Evolutionary conservation across 73 alveolate genomes (phyloP), one percentile per base, ranked within the genome.

Genomic region (Tetrahymena borealis): DNA sequence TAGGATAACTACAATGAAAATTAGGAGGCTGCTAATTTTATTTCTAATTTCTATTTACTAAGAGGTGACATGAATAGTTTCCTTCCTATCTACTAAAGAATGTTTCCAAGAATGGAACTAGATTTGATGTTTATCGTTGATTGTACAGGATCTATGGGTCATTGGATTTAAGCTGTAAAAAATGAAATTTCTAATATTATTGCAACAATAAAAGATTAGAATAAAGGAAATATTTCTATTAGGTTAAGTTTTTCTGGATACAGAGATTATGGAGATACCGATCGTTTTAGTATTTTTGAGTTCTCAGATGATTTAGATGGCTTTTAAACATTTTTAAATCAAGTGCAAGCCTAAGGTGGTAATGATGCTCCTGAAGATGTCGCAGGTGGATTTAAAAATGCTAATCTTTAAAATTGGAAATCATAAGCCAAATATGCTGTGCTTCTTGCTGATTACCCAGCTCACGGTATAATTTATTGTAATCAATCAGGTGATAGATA

Each of bases 371-470:
- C 93, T 38, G 94, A 90, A 90, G 94, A 90, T 39, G 60, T 42
- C 0, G 60, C 78, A n/a, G 94, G 94, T 7, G 94, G 94, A 4
- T 39, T 90, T 38, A 33, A 90, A 33, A 31, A 35, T 38, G 94
- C 94, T n/a, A 38, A 33, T 38, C 36, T 33, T 11, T 39, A 39
- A 36, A 11, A 39, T 6, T 90, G 94, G 94, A 90, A 39, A 9
- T 35, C 94, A 32, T 79, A 42, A 39, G 78, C 94, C 4, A 90
- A 39, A 38, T 42, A 39, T 90, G 78, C 78, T 13, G 78, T 90
- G 1, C 36, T 42, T 42, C 31, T 90, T n/a, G 94, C 91, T 13
- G 94, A 90, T 90, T 35, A 32, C 35, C 94, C 94, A n/a, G 91
- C 60, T 42, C 94, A 90, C 12, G 94, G 94, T 20, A 36, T 7